Evolutionary conservation across 352 stramenopile genomes (phyloP).

Genomic region (Globisporangium heterothallicum): DNA sequence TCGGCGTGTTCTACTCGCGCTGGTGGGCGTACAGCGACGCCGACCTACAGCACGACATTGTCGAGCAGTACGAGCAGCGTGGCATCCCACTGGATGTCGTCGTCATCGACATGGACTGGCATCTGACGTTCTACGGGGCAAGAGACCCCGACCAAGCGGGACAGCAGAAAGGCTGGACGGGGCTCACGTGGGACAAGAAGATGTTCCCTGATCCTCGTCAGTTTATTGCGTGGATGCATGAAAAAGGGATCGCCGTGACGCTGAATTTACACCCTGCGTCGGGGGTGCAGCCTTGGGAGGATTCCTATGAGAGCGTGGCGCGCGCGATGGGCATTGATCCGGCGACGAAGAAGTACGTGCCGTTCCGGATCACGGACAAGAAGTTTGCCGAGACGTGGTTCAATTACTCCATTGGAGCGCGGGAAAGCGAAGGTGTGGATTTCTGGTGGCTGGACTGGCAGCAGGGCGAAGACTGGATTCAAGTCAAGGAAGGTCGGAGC

Average conservation of each 20-base stretch:
- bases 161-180: slow-evolving; percentile 34
- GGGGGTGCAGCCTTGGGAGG: slow-evolving; percentile 40
- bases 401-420: slow-evolving; percentile 19
- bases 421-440: slow-evolving; percentile 29
- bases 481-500: slow-evolving; percentile 16
- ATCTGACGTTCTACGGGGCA: slow-evolving; percentile 42
- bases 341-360: slow-evolving; percentile 21
- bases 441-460: slow-evolving; percentile 69
- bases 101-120: slow-evolving; percentile 64
- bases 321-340: slow-evolving; percentile 30
- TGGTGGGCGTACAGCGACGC: slow-evolving; percentile 43
- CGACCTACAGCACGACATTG: slow-evolving; percentile 27
- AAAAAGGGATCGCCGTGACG: slow-evolving; percentile 25
- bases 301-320: slow-evolving; percentile 24
- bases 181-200: slow-evolving; percentile 41
- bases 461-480: slow-evolving; percentile 39
- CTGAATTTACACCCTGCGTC: slow-evolving; percentile 47
- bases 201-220: slow-evolving; percentile 36
- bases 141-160: slow-evolving; percentile 19
- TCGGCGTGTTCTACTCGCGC: slow-evolving; percentile 46
- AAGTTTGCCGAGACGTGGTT: slow-evolving; percentile 24
- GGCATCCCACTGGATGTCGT: slow-evolving; percentile 41
- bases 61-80: slow-evolving; percentile 24
- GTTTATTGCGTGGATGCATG: slow-evolving; percentile 27
- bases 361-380: slow-evolving; percentile 32